Conservation (phyloP, 2,329 filamentous ascomycete genomes). For the Aspergillus sojae region DNA sequence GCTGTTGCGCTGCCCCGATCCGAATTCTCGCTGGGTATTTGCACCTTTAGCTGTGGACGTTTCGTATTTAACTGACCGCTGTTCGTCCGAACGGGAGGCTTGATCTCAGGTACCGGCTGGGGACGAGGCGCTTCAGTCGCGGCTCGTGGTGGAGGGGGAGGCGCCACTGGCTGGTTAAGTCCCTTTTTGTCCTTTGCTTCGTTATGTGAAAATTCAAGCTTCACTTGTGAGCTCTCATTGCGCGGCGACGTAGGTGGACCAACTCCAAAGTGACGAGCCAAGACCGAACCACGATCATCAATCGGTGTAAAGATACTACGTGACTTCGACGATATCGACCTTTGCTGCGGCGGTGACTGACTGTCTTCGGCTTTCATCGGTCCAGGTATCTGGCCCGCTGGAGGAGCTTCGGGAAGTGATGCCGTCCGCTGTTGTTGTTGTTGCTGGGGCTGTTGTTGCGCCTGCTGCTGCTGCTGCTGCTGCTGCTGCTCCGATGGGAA, state of each 20-base stretch:
- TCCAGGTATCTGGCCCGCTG: slow-evolving; percentile 55
- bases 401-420: slow-evolving; percentile 59
- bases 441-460: slow-evolving; percentile 51
- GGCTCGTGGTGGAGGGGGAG: slow-evolving; percentile 55
- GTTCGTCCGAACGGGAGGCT: slow-evolving; percentile 76
- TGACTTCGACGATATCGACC: slow-evolving; percentile 68
- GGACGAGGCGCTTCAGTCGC: slow-evolving; percentile 48
- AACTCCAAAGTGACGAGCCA: slow-evolving; percentile 79
- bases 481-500: slow-evolving; percentile 65
- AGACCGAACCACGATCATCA: slow-evolving; percentile 84
- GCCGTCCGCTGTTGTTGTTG: slow-evolving; percentile 55
- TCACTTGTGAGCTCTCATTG: slow-evolving; percentile 42
- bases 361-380: slow-evolving; percentile 44
- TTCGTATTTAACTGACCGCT: slow-evolving; percentile 69
- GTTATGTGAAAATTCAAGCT: slow-evolving; percentile 35
- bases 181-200: slow-evolving; percentile 61
- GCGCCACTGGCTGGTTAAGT: slow-evolving; percentile 62
- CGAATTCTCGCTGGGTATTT: slow-evolving; percentile 90
- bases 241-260: slow-evolving; percentile 56
- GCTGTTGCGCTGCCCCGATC: slow-evolving; percentile 73
- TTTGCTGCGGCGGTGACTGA: slow-evolving; percentile 58
- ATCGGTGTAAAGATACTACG: slow-evolving; percentile 98
- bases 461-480: slow-evolving; percentile 56
- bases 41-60: slow-evolving; percentile 83
- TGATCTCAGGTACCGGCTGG: slow-evolving; percentile 66